Base-by-base conservation (phyloP, 192 early-diverging fungal genomes). In the Cladochytrium replicatum region DNA sequence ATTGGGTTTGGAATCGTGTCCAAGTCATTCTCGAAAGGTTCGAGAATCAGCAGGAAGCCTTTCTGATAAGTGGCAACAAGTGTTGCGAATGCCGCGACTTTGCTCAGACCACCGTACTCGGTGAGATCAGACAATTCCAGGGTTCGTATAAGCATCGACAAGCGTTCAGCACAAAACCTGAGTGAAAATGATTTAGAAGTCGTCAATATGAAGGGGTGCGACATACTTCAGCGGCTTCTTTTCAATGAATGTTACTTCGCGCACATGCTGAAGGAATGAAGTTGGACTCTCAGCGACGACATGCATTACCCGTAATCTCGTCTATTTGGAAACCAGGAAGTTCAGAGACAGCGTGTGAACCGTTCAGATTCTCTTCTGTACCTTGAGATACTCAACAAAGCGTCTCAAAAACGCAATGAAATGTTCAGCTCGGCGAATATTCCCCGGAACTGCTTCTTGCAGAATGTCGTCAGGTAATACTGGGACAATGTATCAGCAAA, bases 351-450 rank as follows among this genome's bases (percentile, higher is more conserved):
- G 34, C 29, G 22, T 41, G 17, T 17, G 23, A 29, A 15, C 1
- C 2, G 19, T 21, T 1, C 8, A 11, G 23, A 24, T 21, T 23
- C 24, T 26, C 41, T 19, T 8, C 32, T 15, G 26, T 58, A 84
- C 82, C 68, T 94, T 97, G 21, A 99, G 77, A 47, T 99, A 99
- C 67, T 99, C 96, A 50, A 97, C 77, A 58, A 99, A 95, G 9
- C 96, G 80, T 54, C 89, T 69, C 41, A 99, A 60, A 63, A 99
- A 99, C 1, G 87, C 85, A 5, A 99, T 88, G 71, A 99, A 99
- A 66, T 99, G 96, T 58, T 99, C 93, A 9, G 96, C 96, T 32
- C 85, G 73, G 41, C 96, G 78, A 58, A 99, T 99, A 58, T 93
- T 97, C 2, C 96, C 96, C 1, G 96, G 96, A 6, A 99, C 83